Percentiles rank a stretch among this genome's conserved stretches.
Conservation (phyloP, 2,329 filamentous ascomycete genomes). For the Bipolaris cookei region DNA sequence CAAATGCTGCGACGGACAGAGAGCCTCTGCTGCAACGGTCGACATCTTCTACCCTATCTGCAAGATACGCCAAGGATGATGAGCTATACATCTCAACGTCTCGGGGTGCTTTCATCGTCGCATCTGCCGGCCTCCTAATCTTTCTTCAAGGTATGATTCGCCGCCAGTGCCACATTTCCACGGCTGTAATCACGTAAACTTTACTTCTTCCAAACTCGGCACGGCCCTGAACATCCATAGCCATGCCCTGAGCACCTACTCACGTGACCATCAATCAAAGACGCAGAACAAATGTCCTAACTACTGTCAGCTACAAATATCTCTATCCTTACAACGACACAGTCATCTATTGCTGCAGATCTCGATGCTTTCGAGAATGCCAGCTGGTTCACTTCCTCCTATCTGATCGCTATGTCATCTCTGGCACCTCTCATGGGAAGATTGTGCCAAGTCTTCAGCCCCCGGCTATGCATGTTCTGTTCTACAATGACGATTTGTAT, state of each 20-base stretch:
- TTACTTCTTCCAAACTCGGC: not conserved
- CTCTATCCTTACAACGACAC: conserved; percentile 80
- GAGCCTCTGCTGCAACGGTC: conserved; percentile 36
- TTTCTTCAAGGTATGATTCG: conserved; percentile 62
- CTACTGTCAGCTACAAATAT: conserved; percentile 67
- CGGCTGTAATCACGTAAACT: not conserved
- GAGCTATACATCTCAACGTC: conserved; percentile 32
- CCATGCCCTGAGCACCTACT: not conserved
- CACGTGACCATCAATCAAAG: conserved; percentile 3
- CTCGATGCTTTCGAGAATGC: conserved; percentile 74
- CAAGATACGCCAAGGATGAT: conserved; percentile 28
- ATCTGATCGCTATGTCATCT: conserved; percentile 62
- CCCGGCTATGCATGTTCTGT: conserved; percentile 68
- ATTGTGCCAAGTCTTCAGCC: conserved; percentile 75
- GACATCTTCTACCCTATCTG: conserved; percentile 27
- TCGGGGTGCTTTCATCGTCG: conserved; percentile 53
- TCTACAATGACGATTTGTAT: conserved; percentile 65
- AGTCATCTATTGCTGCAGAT: conserved; percentile 76
- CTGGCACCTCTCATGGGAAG: conserved; percentile 74
- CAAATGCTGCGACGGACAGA: conserved; percentile 28
- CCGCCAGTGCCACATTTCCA: not conserved
- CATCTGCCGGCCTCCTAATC: conserved; percentile 63
- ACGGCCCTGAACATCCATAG: not conserved
- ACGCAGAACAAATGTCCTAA: not conserved
- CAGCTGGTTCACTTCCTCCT: conserved; percentile 82